These are phyloP conservation scores for Fusarium musae DNA, from an alignment of 2,329 filamentous ascomycete genomes.

Conservation along the genomic window DNA sequence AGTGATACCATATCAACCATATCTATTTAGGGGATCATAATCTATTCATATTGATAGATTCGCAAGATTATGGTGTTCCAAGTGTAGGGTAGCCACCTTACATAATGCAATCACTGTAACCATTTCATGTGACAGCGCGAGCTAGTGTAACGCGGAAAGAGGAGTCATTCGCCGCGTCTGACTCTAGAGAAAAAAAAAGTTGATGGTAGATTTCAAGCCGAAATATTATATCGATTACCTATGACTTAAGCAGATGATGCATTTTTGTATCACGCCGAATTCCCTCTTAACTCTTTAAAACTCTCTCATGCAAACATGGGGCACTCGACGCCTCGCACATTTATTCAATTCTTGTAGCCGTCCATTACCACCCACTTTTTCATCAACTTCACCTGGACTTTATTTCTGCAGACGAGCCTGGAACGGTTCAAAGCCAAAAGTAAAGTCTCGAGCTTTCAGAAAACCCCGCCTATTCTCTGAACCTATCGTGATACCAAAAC, in stretches of 20 bases:
- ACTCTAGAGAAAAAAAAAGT: constrained; percentile 22
- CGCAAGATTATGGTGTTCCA: too few species aligned
- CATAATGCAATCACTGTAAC: background rate
- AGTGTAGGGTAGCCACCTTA: constrained; percentile 15
- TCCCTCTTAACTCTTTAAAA: background rate
- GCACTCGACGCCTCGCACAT: constrained; percentile 32
- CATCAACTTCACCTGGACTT: background rate
- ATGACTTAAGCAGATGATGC: constrained; percentile 7
- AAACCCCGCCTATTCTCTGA: background rate
- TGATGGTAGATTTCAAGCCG: background rate
- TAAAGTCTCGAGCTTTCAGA: background rate
- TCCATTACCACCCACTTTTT: background rate
- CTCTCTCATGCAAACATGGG: constrained; percentile 48
- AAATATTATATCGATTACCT: background rate
- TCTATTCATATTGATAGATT: background rate
- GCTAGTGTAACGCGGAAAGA: constrained; percentile 26
- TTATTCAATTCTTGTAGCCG: constrained; percentile 29
- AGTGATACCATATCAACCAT: background rate
- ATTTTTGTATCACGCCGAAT: background rate
- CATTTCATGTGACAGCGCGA: constrained; percentile 30
- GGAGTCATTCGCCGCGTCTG: constrained; percentile 33
- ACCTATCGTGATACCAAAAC: background rate
- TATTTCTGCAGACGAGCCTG: constrained; percentile 9
- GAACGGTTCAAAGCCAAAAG: background rate
- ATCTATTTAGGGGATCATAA: background rate